Evolutionary conservation across 2,329 filamentous ascomycete genomes (phyloP).

Genomic region (Camptophora hylomeconis): DNA sequence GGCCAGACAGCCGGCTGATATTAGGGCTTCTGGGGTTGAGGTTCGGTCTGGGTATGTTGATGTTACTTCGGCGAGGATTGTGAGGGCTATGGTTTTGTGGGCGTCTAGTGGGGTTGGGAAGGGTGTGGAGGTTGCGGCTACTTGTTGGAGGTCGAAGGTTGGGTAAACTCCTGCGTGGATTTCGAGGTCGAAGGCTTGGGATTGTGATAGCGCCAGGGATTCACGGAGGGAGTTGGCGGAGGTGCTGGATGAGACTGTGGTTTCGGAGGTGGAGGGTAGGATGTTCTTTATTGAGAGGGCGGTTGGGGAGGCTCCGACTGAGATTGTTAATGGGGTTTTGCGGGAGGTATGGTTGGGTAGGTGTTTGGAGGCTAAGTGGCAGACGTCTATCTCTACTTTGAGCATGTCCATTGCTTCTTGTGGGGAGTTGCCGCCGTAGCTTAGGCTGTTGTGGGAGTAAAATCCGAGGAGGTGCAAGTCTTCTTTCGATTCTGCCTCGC

Average conservation of each 20-base stretch:
- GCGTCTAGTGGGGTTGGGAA: slow-evolving; percentile 18
- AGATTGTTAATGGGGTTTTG: slow-evolving; percentile 38
- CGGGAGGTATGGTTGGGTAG: slow-evolving; percentile 8
- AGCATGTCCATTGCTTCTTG: slow-evolving; percentile 48
- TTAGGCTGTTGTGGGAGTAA: slow-evolving; percentile 63
- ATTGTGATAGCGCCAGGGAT: slow-evolving; percentile 11
- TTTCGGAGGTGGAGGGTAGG: slow-evolving; percentile 20
- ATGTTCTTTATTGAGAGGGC: slow-evolving; percentile 53
- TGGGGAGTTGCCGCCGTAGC: slow-evolving; percentile 46
- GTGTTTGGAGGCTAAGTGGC: slow-evolving; percentile 20
- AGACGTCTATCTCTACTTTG: slow-evolving; percentile 44
- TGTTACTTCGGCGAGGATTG: slow-evolving; percentile 58
- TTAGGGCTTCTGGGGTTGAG: slow-evolving; percentile 47
- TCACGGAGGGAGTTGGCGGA: slow-evolving; percentile 11
- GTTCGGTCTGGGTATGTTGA: slow-evolving; percentile 48
- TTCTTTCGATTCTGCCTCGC: slow-evolving; percentile 18
- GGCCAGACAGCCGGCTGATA: slow-evolving; percentile 56
- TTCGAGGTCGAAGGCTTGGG: slow-evolving; percentile 43
- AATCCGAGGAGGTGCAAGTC: slow-evolving; percentile 43
- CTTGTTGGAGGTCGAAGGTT: slow-evolving; percentile 63
- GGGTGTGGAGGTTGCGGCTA: slow-evolving; percentile 54
- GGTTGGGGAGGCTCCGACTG: slow-evolving; percentile 66
- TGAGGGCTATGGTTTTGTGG: slow-evolving; percentile 48
- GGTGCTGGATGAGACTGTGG: too few relatives aligned
- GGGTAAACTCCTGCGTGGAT: slow-evolving; percentile 68